A percentile compares a stretch with the other conserved stretches of the same genome.
phyloP scores from a whole-genome alignment of 345 rosid species.

The Pistacia atlantica region DNA sequence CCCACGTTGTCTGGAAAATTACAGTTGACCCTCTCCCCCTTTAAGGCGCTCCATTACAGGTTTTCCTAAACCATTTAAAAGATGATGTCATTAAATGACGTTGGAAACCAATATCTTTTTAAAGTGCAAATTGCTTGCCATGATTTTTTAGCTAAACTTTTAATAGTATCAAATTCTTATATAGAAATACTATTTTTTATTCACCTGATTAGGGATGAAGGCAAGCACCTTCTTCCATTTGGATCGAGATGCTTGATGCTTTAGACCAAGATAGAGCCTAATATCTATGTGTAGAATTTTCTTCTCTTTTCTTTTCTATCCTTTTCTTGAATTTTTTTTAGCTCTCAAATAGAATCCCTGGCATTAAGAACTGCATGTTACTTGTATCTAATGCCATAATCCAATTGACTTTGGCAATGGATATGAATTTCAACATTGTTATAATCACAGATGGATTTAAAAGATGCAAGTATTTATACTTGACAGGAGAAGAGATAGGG shows the following conservation, averaged over 20 bases:
- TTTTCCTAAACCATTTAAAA: neutral
- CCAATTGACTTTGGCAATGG: neutral
- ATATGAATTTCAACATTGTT: neutral
- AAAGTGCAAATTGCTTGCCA: neutral
- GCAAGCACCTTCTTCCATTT: neutral
- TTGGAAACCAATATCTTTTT: neutral
- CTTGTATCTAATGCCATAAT: neutral
- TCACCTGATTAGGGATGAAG: neutral
- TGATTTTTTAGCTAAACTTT: neutral
- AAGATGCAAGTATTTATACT: conserved; percentile 1
- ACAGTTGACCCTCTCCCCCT: neutral
- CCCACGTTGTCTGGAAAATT: neutral
- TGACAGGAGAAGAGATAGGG: no score
- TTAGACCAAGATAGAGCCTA: neutral
- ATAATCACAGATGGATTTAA: neutral
- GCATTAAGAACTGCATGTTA: neutral
- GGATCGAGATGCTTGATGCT: neutral
- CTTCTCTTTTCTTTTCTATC: neutral
- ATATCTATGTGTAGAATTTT: neutral
- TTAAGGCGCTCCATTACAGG: neutral
- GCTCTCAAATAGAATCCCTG: neutral
- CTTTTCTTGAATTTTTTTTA: neutral
- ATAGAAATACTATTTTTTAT: neutral
- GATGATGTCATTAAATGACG: neutral
- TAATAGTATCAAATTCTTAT: neutral